Base-by-base conservation (phyloP, 2,329 filamentous ascomycete species). In the Aspergillus hortae region DNA sequence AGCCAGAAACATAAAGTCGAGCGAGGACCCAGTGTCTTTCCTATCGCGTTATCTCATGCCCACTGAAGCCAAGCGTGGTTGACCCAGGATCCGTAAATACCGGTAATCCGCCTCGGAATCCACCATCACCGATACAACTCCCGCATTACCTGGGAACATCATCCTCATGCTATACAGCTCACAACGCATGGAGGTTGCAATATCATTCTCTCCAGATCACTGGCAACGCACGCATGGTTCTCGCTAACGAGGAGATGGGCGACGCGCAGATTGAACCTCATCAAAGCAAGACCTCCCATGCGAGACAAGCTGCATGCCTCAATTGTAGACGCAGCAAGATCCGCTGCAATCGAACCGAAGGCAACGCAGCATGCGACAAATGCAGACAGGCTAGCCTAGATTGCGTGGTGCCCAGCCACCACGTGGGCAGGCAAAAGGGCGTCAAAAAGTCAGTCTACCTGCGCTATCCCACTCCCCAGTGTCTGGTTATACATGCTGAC, bases 361-460 rank as follows among this genome's bases (percentile, higher is more conserved):
- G 75, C 40, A 75, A 80, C 53, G 62, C 72, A 17, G 74, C 77
- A 23, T 88, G 85, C 66, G 83, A 83, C 58, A 79, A 83, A 67
- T 88, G 85, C 65, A 72, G 76, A 49, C 79, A 83, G 61, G 72
- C 80, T 6, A 76, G 79, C 32, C 65, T 73, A 12, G 83, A 88
- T 53, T 90, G 87, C 65, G 74, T 88, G 5, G 82, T 88, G 2
- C 86, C 80, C n/a, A 81, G 81, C n/a, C 88, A 89, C 63, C 86
- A 89, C 56, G 80, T 88, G 4, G 87, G 87, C 6, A 77, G 87
- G 46, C 86, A 88, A 63, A 89, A 89, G 64, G 87, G 87, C 19
- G 86, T 89, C 54, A 90, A 89, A 68, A 90, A 90, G 87, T 87
- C 70, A 36, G 46, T 23, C 11, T 19, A 36, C 7, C 4, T 19